Evolutionary conservation across 345 rosid genomes (phyloP).

Genomic region (Iberis pinnata): DNA sequence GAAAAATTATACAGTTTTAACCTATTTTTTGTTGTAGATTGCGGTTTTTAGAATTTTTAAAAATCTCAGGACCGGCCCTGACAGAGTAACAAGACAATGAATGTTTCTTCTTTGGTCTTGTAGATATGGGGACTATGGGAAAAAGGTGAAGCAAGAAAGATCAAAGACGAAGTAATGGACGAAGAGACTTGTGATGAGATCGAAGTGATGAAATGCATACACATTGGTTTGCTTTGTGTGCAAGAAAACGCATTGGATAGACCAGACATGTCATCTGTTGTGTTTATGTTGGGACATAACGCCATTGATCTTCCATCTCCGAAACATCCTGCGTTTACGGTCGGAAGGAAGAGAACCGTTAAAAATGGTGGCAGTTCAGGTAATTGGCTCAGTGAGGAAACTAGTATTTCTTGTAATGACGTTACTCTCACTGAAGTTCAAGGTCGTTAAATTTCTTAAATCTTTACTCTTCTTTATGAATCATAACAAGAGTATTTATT

Average conservation of each 20-base stretch:
- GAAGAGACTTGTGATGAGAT: constrained; percentile 16
- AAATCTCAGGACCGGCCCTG: too few relatives aligned
- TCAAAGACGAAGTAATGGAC: constrained; percentile 31
- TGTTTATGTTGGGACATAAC: constrained; percentile 42
- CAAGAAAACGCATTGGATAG: constrained; percentile 51
- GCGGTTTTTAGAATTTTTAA: too few relatives aligned
- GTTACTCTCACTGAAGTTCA: constrained; percentile 29
- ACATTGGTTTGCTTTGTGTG: constrained; percentile 58
- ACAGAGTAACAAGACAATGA: not conserved
- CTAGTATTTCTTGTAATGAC: constrained; percentile 29
- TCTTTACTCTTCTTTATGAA: not conserved
- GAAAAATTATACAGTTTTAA: too few relatives aligned
- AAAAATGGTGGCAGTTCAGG: constrained; percentile 17
- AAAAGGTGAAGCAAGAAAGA: constrained; percentile 29
- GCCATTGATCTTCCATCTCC: constrained; percentile 38
- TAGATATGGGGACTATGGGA: constrained; percentile 58
- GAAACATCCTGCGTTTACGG: constrained; percentile 42
- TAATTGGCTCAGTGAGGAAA: constrained; percentile 20
- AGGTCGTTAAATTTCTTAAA: constrained; percentile 27
- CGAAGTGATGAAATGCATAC: constrained; percentile 47
- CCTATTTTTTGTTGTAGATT: too few relatives aligned
- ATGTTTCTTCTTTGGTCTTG: not conserved
- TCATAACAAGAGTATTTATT: not conserved
- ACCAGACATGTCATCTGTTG: constrained; percentile 48
- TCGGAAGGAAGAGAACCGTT: constrained; percentile 11